These are phyloP conservation scores for Arthrocladium fulminans DNA, from an alignment of 2,329 filamentous ascomycete genomes.

Conservation along the genomic window DNA sequence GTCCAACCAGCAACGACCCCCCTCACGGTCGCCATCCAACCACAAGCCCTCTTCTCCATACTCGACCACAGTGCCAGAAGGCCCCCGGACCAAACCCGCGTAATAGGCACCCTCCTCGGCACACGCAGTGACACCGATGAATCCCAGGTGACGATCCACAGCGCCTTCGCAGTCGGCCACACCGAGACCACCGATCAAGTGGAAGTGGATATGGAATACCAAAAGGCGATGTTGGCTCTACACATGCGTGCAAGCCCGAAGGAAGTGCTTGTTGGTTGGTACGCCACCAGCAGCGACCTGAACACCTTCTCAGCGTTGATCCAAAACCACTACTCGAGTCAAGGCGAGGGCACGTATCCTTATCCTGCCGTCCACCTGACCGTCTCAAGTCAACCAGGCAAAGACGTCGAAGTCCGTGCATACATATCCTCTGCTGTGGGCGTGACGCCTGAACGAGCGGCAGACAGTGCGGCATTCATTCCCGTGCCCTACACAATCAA, in stretches of 20 bases:
- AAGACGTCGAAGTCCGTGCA: slow-evolving; percentile 80
- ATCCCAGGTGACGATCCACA: slow-evolving; percentile 89
- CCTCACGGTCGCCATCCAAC: slow-evolving; percentile 55
- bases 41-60: slow-evolving; percentile 55
- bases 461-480: slow-evolving; percentile 94
- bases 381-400: slow-evolving; percentile 78
- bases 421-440: slow-evolving; percentile 96
- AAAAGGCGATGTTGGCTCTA: slow-evolving; percentile 96
- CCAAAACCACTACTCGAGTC: slow-evolving; percentile 98
- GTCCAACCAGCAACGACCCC: slow-evolving; percentile 80
- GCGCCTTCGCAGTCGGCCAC: slow-evolving; percentile 95
- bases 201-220: slow-evolving; percentile 98
- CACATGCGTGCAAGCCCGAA: slow-evolving; percentile 90
- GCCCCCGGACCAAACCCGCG: slow-evolving; percentile 83
- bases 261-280: slow-evolving; percentile 94
- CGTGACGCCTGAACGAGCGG: slow-evolving; percentile 86
- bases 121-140: slow-evolving; percentile 83
- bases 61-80: slow-evolving; percentile 88
- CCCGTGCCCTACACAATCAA: slow-evolving; percentile 92
- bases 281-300: slow-evolving; percentile 90
- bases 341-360: slow-evolving; percentile 93
- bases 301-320: slow-evolving; percentile 98
- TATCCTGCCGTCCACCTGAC: slow-evolving; percentile 97
- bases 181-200: slow-evolving; percentile 98
- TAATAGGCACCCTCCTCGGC: slow-evolving; percentile 92